phyloP scores from a whole-genome alignment of 2,329 filamentous ascomycete species.

The Xylariaceae sp. region DNA sequence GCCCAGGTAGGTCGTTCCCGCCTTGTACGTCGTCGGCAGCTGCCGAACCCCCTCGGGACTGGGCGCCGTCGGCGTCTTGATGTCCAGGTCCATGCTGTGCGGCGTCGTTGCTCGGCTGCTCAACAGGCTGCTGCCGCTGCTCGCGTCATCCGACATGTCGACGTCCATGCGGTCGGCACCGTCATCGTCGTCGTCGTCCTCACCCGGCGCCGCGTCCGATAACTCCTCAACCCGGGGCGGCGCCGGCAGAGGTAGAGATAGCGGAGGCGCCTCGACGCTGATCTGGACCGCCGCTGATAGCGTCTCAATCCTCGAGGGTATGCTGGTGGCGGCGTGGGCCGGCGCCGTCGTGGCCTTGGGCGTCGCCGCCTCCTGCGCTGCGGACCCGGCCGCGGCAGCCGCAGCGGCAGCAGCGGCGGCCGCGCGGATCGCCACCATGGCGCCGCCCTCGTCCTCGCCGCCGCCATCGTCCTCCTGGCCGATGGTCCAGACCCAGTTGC shows the following conservation, averaged over 20 bases:
- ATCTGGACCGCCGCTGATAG: conserved; percentile 19
- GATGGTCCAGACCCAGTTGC: conserved; percentile 61
- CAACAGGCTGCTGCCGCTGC: conserved; percentile 29
- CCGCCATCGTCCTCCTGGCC: conserved; percentile 40
- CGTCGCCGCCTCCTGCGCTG: conserved; percentile 7
- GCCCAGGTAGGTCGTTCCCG: too few species aligned
- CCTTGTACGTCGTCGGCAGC: too few species aligned
- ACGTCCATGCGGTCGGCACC: conserved; percentile 30
- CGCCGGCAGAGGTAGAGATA: too few species aligned
- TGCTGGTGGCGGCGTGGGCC: too few species aligned
- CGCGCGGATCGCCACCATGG: conserved; percentile 28
- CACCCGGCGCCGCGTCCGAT: too few species aligned
- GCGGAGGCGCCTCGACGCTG: conserved; percentile 4
- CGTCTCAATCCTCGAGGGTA: too few species aligned
- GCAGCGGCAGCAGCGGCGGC: conserved; percentile 16
- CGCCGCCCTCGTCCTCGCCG: conserved; percentile 34
- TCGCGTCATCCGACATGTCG: conserved; percentile 45
- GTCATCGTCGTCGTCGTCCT: too few species aligned
- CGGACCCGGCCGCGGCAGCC: conserved; percentile 6
- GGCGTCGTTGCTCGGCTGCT: conserved; percentile 27
- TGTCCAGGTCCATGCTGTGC: conserved; percentile 24
- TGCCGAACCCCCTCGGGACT: too few species aligned
- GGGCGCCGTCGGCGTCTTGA: conserved; percentile 29
- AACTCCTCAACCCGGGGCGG: too few species aligned
- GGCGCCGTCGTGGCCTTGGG: conserved; percentile 16